Evolutionary conservation across 306 rosid genomes (phyloP), one percentile per base, ranked within the genome.

Genomic region (Rosa rugosa): DNA sequence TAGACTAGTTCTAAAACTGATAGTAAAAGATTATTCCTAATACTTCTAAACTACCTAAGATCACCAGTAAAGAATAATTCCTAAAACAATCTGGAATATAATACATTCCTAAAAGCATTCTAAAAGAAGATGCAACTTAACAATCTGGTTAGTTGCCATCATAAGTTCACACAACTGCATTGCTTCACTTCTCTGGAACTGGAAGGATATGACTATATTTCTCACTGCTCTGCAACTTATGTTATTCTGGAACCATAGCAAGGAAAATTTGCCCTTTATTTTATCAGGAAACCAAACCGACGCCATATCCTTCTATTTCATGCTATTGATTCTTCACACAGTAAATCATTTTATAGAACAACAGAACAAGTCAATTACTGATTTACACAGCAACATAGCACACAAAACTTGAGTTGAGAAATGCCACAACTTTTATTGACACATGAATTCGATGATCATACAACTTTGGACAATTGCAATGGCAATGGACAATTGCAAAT

Each of bases 401-500:
- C 22, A 34, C 11, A 5, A 16, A 3, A 16, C 11, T n/a, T 20
- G 70, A 59, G 65, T 42, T 18, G 79, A 66, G 70, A 68, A 76
- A 73, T 65, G 7, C 53, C 79, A 46, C 25, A 31, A 54, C 13
- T 60, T 41, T 83, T 75, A 87, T 82, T 80, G 64, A 85, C 88
- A 81, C 25, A 13, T 27, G 72, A 82, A 86, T 83, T 66, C 12
- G 70, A 78, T 27, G 74, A 78, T 81, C 65, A 41, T 87, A 84
- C 90, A 88, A 80, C 46, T 66, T 84, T 78, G 77, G 76, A 81
- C 87, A 81, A 41, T 54, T 75, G 63, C 76, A 80, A 73, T 71
- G 79, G 82, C 80, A 84, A 79, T 78, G 77, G 76, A 81, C 87
- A 81, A 41, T 54, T 75, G 63, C 76, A 72, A 80, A 73, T 71